phyloP scores from a whole-genome alignment of 768 basidiomycete species.

The Russula vinacea region DNA sequence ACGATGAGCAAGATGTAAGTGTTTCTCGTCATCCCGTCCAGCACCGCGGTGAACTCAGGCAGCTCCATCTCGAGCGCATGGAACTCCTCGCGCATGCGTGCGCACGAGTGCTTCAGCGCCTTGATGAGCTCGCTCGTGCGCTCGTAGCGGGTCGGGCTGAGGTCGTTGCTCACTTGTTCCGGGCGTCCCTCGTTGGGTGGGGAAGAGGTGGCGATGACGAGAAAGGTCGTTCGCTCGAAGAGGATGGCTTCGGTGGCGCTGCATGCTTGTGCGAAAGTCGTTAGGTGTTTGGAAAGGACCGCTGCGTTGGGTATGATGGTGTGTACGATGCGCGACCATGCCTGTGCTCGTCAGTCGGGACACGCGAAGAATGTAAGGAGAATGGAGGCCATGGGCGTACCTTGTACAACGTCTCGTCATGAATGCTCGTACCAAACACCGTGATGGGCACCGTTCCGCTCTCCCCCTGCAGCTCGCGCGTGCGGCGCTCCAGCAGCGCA shows the following conservation, averaged over 20 bases:
- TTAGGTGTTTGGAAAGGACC: slow-evolving; percentile 83
- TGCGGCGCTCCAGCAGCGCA: slow-evolving; percentile 65
- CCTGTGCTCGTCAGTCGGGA: slow-evolving; percentile 47
- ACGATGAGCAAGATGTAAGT: slow-evolving; percentile 90
- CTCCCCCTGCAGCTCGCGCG: slow-evolving; percentile 65
- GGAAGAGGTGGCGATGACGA: slow-evolving; percentile 87
- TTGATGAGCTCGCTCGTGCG: slow-evolving; percentile 93
- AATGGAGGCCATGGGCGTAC: slow-evolving; percentile 40
- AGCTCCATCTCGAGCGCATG: slow-evolving; percentile 84
- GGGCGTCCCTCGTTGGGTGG: slow-evolving; percentile 37
- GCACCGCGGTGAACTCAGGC: slow-evolving; percentile 78
- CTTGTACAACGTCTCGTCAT: slow-evolving; percentile 96
- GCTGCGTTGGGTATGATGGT: slow-evolving; percentile 88
- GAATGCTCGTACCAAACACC: slow-evolving; percentile 93
- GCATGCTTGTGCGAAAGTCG: slow-evolving; percentile 81
- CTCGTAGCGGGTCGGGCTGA: slow-evolving; percentile 74
- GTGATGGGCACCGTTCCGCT: slow-evolving; percentile 59
- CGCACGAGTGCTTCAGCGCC: slow-evolving; percentile 89
- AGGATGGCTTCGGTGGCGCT: slow-evolving; percentile 91
- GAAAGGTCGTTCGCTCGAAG: slow-evolving; percentile 96
- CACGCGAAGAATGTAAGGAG: slow-evolving; percentile 34
- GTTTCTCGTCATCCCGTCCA: slow-evolving; percentile 90
- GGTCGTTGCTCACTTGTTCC: slow-evolving; percentile 38
- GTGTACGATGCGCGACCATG: slow-evolving; percentile 97
- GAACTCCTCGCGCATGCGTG: slow-evolving; percentile 81